Conservation (phyloP, 2,329 filamentous ascomycete species). For the Fusarium sororula region DNA sequence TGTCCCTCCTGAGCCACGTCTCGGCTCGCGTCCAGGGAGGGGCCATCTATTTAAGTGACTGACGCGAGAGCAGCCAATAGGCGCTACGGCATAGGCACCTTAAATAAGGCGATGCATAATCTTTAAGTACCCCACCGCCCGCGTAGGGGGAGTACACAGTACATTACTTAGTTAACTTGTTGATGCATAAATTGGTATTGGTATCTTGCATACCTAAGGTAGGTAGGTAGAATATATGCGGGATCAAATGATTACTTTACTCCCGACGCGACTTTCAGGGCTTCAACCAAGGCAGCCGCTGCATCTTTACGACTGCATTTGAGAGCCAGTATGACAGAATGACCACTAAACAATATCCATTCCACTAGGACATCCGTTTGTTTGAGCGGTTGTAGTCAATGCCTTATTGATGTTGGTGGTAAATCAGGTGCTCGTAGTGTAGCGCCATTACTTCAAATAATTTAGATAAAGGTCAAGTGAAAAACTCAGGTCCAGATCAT, state of each 20-base stretch:
- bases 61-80: conserved; percentile 11
- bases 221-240: neutral
- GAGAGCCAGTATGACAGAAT: neutral
- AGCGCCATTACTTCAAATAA: neutral
- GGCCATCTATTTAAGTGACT: conserved; percentile 18
- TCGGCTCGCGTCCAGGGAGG: conserved; percentile 18
- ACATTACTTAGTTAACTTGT: neutral
- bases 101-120: neutral
- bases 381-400: neutral
- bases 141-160: neutral
- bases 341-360: neutral
- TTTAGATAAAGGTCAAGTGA: neutral
- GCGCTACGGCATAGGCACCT: neutral
- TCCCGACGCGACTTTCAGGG: neutral
- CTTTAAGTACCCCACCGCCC: neutral
- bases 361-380: neutral
- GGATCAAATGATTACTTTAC: neutral
- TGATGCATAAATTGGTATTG: conserved; percentile 5
- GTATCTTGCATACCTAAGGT: neutral
- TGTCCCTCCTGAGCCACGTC: conserved; percentile 15
- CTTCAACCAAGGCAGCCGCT: neutral
- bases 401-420: neutral
- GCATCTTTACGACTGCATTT: neutral
- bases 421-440: neutral
- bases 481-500: neutral